These are phyloP conservation scores for Corymbia calophylla DNA, from an alignment of 441 rosid genomes.

Conservation along the genomic window DNA sequence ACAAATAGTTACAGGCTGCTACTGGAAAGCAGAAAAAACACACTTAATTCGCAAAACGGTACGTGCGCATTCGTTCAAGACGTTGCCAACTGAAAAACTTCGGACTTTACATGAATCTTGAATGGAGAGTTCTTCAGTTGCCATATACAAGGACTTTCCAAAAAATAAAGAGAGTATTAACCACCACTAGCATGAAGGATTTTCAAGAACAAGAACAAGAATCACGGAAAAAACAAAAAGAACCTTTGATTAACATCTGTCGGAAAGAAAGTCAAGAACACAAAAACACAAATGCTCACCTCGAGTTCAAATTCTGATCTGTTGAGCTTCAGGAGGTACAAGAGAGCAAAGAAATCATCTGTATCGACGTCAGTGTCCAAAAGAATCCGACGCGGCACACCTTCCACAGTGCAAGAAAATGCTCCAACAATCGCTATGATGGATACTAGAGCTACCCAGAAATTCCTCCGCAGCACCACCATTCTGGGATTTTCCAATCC, in stretches of 20 bases:
- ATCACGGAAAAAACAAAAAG: neutral
- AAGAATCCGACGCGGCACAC: constrained; percentile 49
- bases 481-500: constrained; percentile 12
- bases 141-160: neutral
- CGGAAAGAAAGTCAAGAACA: neutral
- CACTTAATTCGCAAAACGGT: neutral
- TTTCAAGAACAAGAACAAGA: neutral
- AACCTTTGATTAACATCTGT: neutral
- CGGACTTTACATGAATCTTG: neutral
- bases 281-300: constrained; percentile 23
- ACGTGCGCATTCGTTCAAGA: neutral
- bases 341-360: constrained; percentile 83
- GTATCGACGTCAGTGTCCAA: constrained; percentile 86
- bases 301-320: constrained; percentile 68
- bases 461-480: constrained; percentile 15
- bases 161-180: neutral
- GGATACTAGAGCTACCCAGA: constrained; percentile 12
- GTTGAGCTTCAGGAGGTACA: constrained; percentile 78
- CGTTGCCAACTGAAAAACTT: neutral
- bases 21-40: neutral
- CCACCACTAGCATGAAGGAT: neutral
- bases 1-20: neutral
- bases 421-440: constrained; percentile 20
- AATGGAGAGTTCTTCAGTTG: neutral
- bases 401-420: constrained; percentile 17